A percentile compares a stretch with the other conserved stretches of the same genome.
phyloP scores from a whole-genome alignment of 305 asterid genomes.

The Petunia hybrid region DNA sequence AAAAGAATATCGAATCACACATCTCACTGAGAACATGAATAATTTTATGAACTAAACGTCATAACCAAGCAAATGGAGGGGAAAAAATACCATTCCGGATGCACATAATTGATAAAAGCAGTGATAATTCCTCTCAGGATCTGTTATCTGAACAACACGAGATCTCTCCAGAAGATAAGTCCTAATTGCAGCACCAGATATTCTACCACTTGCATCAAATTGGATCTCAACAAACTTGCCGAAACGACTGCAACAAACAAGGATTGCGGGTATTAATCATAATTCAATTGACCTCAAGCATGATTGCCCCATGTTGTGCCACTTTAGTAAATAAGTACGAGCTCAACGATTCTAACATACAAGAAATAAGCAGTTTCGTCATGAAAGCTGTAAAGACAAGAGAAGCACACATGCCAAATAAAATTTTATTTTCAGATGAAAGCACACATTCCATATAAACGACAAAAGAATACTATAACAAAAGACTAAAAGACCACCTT shows the following conservation, averaged over 20 bases:
- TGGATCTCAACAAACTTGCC: slow-evolving; percentile 99
- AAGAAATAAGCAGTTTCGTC: background rate
- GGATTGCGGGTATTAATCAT: slow-evolving; percentile 41
- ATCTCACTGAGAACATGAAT: background rate
- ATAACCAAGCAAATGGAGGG: slow-evolving; percentile 33
- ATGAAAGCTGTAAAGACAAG: background rate
- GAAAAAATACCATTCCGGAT: slow-evolving; percentile 77
- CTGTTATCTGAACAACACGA: slow-evolving; percentile 97
- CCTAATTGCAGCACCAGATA: slow-evolving; percentile 99
- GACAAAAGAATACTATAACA: slow-evolving; percentile 17
- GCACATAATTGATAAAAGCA: slow-evolving; percentile 98
- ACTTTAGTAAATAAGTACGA: slow-evolving; percentile 16
- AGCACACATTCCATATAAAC: slow-evolving; percentile 21
- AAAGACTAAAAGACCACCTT: slow-evolving; percentile 29
- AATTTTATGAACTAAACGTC: slow-evolving; percentile 29
- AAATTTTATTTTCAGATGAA: no score
- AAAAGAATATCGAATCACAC: background rate
- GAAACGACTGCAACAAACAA: slow-evolving; percentile 77
- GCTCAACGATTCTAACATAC: background rate
- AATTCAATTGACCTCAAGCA: slow-evolving; percentile 22
- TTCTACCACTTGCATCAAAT: slow-evolving; percentile 91
- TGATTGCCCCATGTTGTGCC: background rate
- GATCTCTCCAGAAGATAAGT: slow-evolving; percentile 97
- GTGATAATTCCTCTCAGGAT: slow-evolving; percentile 96
- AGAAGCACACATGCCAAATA: no score